Percentiles rank a stretch among this genome's conserved stretches.
Conservation (phyloP, 176 grass and related monocot genomes). For the Eleusine coracana region DNA sequence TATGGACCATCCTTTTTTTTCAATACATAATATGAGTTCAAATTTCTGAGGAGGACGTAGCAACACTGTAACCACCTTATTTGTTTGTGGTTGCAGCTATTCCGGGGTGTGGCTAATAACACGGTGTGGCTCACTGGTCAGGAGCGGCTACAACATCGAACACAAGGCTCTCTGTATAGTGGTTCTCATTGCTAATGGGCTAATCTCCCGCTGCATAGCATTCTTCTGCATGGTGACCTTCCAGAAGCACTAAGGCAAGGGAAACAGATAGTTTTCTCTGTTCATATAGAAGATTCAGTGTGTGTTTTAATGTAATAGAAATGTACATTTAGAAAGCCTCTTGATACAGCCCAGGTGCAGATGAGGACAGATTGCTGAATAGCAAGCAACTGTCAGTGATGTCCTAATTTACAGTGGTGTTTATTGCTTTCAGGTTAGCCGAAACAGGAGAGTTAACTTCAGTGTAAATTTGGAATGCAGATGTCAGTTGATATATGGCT, state of each 20-base stretch:
- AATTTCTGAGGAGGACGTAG: not conserved
- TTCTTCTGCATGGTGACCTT: conserved; percentile 77
- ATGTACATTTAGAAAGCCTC: conserved; percentile 40
- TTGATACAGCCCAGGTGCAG: conserved; percentile 32
- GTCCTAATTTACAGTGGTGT: conserved; percentile 18
- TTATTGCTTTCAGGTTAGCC: conserved; percentile 31
- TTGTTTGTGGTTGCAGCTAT: conserved; percentile 47
- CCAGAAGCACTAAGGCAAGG: conserved; percentile 57
- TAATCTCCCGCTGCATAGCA: conserved; percentile 61
- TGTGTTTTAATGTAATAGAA: conserved; percentile 26
- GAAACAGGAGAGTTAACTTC: not conserved
- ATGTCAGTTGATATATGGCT: no score
- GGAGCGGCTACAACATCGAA: conserved; percentile 63
- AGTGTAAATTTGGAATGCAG: conserved; percentile 23
- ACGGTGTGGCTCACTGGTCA: conserved; percentile 55
- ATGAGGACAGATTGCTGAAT: conserved; percentile 34
- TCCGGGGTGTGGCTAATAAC: conserved; percentile 74
- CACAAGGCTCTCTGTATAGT: conserved; percentile 54
- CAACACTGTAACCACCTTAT: not conserved
- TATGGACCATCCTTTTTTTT: not conserved
- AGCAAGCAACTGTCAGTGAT: conserved; percentile 35
- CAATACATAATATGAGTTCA: not conserved
- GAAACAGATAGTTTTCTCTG: not conserved
- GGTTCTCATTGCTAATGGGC: conserved; percentile 53
- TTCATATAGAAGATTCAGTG: conserved; percentile 3